A percentile compares a stretch with the other conserved stretches of the same genome.
Evolutionary conservation across 495 filamentous ascomycete species (phyloP).

Genomic region (Geoglossum glabrum): DNA sequence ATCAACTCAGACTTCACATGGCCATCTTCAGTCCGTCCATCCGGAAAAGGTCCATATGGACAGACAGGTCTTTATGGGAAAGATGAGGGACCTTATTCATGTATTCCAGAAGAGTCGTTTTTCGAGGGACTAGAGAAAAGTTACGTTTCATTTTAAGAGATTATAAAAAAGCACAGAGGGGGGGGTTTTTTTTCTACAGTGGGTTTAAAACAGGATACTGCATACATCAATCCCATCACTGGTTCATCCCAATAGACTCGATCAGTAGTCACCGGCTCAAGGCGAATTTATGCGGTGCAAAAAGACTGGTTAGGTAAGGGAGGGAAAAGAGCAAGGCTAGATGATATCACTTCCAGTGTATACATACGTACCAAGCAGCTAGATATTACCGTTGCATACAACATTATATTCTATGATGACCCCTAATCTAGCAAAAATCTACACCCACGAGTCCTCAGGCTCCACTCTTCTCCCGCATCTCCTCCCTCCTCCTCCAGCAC

Average conservation of each 20-base stretch:
- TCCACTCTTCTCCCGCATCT: slow-evolving; percentile 5
- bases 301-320: too few relatives aligned
- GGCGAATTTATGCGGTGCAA: too few relatives aligned
- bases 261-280: background rate
- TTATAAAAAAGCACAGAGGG: background rate
- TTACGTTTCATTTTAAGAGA: slow-evolving; percentile 6
- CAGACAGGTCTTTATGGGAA: slow-evolving; percentile 30
- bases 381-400: too few relatives aligned
- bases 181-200: background rate
- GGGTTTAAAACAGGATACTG: background rate
- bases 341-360: too few relatives aligned
- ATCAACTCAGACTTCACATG: slow-evolving; percentile 21
- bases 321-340: too few relatives aligned
- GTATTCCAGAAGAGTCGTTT: slow-evolving; percentile 23
- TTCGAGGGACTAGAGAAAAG: slow-evolving; percentile 19
- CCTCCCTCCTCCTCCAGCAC: slow-evolving; percentile 2
- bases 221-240: background rate
- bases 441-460: background rate
- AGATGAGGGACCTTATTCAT: slow-evolving; percentile 22
- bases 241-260: background rate
- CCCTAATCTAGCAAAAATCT: too few relatives aligned
- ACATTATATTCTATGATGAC: too few relatives aligned
- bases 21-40: slow-evolving; percentile 16
- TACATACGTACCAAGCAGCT: too few relatives aligned
- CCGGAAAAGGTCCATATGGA: slow-evolving; percentile 32